Evolutionary conservation across 345 rosid genomes (phyloP).

Genomic region (Cochlearia excelsa): DNA sequence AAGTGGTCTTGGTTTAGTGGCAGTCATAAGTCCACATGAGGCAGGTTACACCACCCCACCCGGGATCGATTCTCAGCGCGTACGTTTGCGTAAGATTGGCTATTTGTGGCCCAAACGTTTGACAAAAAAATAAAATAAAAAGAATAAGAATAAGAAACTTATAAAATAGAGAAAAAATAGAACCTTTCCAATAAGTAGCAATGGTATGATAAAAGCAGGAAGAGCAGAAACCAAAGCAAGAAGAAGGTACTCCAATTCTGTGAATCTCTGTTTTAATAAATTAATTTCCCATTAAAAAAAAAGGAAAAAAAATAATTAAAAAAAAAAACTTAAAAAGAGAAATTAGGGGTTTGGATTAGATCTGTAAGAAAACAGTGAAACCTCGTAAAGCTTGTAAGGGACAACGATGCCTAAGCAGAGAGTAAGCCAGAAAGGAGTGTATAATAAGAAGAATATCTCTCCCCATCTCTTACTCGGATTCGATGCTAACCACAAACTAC

Average conservation of each 20-base stretch:
- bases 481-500: conserved; percentile 67
- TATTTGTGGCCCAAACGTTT: too few species aligned
- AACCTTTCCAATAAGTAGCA: conserved; percentile 72
- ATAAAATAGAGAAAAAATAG: too few species aligned
- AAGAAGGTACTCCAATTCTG: conserved; percentile 88
- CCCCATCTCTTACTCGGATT: conserved; percentile 97
- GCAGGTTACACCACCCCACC: too few species aligned
- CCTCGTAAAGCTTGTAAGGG: conserved; percentile 95
- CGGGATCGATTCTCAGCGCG: too few species aligned
- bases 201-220: conserved; percentile 74
- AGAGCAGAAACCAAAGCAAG: conserved; percentile 74
- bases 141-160: too few species aligned
- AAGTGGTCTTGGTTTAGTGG: too few species aligned
- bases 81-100: too few species aligned
- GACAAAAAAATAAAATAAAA: too few species aligned
- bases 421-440: conserved; percentile 97
- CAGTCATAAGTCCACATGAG: too few species aligned
- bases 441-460: conserved; percentile 84
- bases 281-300: neutral
- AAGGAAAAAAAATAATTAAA: too few species aligned
- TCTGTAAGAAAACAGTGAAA: conserved; percentile 4
- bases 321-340: too few species aligned
- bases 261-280: conserved; percentile 54
- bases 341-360: too few species aligned
- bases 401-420: conserved; percentile 79